Base-by-base conservation (phyloP, 257 asterid species). In the Fraxinus anomala region DNA sequence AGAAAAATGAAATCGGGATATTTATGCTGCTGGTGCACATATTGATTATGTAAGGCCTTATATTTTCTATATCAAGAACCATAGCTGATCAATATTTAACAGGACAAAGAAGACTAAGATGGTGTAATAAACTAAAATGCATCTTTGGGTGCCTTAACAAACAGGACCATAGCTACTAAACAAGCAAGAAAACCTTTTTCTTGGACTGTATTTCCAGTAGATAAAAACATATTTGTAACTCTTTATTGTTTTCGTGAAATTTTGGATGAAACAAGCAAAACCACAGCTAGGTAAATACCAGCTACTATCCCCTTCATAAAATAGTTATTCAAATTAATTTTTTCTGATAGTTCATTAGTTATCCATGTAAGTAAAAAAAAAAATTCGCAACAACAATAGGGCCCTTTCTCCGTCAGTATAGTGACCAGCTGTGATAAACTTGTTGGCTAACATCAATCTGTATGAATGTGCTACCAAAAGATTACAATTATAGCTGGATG, bases 251-350 rank as follows among this genome's bases (percentile, higher is more conserved):
- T 56, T 51, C 4, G 1, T 36, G 44, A 36, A 61, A 78, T 7
- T 73, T 65, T 33, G 39, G 78, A 44, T 44, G 77, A 34, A 63
- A 63, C 7, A 10, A 63, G 34, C 36, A 31, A 14, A 61, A 21
- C 49, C 31, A 76, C 33, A 44, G 74, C 24, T n/a, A 13, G 26
- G 47, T 1, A 68, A 49, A 21, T 24, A 40, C 30, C 44, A 59
- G 44, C 73, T 36, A 71, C 65, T 54, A 54, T 12, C 65, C 39
- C 76, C 54, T 70, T 47, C 76, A 51, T 10, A 16, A 69, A 17
- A 16, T 77, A 33, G 49, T 70, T 54, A 17, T 44, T 42, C 78
- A 77, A 54, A 39, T 56, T 72, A 78, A 24, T 26, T 54, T 54
- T 54, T 19, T 1, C 65, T 19, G 24, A 54, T 19, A 54, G 24